phyloP scores from a whole-genome alignment of 2,329 filamentous ascomycete genomes.

The Pseudocercospora fuligena region DNA sequence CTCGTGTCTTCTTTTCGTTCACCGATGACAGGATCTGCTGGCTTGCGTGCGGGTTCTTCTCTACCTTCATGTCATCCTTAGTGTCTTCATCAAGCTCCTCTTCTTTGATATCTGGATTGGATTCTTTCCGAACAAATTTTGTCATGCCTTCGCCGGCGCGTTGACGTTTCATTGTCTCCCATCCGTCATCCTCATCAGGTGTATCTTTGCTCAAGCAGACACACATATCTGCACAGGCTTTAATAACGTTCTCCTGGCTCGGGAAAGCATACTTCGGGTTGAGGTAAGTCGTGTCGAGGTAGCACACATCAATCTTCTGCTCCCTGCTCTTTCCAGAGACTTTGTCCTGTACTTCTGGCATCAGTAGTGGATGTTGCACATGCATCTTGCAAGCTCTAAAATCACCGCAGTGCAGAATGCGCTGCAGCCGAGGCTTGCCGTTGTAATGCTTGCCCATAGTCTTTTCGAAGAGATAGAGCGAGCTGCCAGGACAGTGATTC shows the following conservation, averaged over 20 bases:
- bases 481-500: conserved; percentile 96
- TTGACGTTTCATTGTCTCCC: conserved; percentile 61
- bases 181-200: conserved; percentile 60
- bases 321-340: conserved; percentile 73
- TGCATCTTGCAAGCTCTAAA: conserved; percentile 90
- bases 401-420: conserved; percentile 93
- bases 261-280: conserved; percentile 96
- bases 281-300: conserved; percentile 95
- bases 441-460: conserved; percentile 63
- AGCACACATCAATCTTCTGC: conserved; percentile 93
- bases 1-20: conserved; percentile 50
- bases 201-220: conserved; percentile 73
- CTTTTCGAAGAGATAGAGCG: conserved; percentile 91
- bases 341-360: conserved; percentile 72
- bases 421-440: conserved; percentile 63
- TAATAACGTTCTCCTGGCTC: conserved; percentile 82
- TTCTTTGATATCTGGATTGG: conserved; percentile 46
- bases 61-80: conserved; percentile 41
- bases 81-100: conserved; percentile 43
- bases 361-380: conserved; percentile 78
- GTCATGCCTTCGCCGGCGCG: conserved; percentile 64
- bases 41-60: conserved; percentile 37
- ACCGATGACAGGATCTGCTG: conserved; percentile 37
- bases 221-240: conserved; percentile 85
- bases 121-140: conserved; percentile 62